A percentile compares a stretch with the other conserved stretches of the same genome.
Conservation (phyloP, 257 asterid species). For the Nemophila menziesii region DNA sequence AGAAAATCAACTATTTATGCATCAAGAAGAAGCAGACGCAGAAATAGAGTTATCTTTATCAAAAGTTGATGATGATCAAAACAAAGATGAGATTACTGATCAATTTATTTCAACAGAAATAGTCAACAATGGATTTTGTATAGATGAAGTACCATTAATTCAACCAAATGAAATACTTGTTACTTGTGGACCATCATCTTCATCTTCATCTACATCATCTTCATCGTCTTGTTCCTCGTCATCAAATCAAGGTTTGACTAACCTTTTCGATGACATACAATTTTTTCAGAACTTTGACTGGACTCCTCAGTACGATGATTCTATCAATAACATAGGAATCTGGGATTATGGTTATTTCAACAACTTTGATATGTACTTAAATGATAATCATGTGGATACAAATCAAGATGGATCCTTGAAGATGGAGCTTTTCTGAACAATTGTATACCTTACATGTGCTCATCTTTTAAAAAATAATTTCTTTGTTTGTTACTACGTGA, state of each 20-base stretch:
- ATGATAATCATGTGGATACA: slow-evolving; percentile 14
- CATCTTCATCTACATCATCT: slow-evolving; percentile 23
- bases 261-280: slow-evolving; percentile 25
- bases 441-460: not conserved
- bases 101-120: slow-evolving; percentile 17
- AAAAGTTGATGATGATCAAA: slow-evolving; percentile 9
- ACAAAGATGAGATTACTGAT: not conserved
- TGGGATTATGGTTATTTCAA: slow-evolving; percentile 63
- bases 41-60: slow-evolving; percentile 1
- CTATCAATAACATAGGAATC: slow-evolving; percentile 30
- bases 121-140: slow-evolving; percentile 54
- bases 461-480: not conserved
- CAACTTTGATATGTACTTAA: slow-evolving; percentile 36
- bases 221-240: slow-evolving; percentile 10
- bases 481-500: not conserved
- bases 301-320: slow-evolving; percentile 23
- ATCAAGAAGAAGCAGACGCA: slow-evolving; percentile 7
- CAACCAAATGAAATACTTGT: slow-evolving; percentile 57
- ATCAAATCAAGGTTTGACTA: slow-evolving; percentile 7
- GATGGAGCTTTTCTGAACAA: slow-evolving; percentile 6
- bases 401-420: slow-evolving; percentile 18
- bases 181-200: slow-evolving; percentile 15
- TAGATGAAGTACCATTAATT: slow-evolving; percentile 64
- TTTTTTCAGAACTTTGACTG: slow-evolving; percentile 27
- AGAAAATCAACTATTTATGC: not conserved